Evolutionary conservation across 495 filamentous ascomycete genomes (phyloP).

Genomic region (Cercophora samala): DNA sequence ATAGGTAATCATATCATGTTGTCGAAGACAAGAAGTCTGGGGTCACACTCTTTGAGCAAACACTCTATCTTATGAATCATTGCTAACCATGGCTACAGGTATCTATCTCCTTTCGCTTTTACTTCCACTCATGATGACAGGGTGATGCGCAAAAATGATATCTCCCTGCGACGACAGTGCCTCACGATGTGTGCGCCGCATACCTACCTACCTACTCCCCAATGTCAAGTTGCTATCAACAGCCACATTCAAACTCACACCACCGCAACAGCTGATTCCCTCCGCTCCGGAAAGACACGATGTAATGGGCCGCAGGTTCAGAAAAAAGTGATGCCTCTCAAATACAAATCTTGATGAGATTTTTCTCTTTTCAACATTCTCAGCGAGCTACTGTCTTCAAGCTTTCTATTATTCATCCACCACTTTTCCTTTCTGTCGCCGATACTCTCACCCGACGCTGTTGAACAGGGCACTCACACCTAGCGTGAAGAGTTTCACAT

Average conservation of each 20-base stretch:
- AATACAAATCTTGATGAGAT: neutral
- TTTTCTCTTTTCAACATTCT: neutral
- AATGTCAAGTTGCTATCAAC: neutral
- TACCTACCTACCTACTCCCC: neutral
- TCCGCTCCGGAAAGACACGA: neutral
- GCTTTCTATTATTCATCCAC: neutral
- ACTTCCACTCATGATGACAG: neutral
- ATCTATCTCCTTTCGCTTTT: neutral
- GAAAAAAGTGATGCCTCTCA: neutral
- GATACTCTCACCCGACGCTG: neutral
- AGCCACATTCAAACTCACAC: neutral
- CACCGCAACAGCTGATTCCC: neutral
- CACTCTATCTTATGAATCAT: neutral
- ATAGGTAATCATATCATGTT: too few relatives aligned
- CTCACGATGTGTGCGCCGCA: too few relatives aligned
- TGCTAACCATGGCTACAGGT: neutral
- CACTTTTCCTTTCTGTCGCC: neutral
- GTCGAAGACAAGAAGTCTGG: neutral
- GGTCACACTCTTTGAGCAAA: neutral
- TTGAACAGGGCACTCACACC: too few relatives aligned
- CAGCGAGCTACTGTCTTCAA: neutral
- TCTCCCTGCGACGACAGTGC: neutral
- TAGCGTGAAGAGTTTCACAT: neutral
- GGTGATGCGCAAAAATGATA: neutral
- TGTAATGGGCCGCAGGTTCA: neutral